Base-by-base conservation (phyloP, 331 rosid genomes). In the Phaseolus coccineus region DNA sequence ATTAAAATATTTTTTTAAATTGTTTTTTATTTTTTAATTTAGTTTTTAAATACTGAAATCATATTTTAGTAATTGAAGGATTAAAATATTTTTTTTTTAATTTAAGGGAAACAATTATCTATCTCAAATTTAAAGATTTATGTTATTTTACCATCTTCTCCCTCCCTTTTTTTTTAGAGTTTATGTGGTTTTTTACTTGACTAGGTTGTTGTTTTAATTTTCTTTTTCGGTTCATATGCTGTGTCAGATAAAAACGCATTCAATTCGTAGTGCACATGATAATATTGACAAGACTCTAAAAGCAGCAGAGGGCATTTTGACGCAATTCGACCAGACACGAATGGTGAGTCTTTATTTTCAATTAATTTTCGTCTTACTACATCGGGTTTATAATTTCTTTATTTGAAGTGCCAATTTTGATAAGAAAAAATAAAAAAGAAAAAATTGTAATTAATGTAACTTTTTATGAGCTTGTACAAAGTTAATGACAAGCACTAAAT, bases 181-280 rank as follows among this genome's bases (percentile, higher is more conserved):
- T 46, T 46, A 12, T 3, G 14, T 46, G 51, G 0, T 9, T 8
- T 63, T 2, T 27, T 28, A 69, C 63, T 57, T 52, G 30, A 51
- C 53, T 71, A 5, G 40, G 44, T 67, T 72, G 48, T 76, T 28
- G 28, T 80, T 77, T 82, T 73, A 52, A 27, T 52, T 16, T 44
- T 42, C 73, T 58, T 4, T 58, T 72, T 72, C 56, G 71, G 27
- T 65, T 77, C 3, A 39, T 35, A 35, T 65, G 8, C 3, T 67
- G 19, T 86, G 55, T 74, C 77, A 93, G 98, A 90, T 91, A 73
- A 90, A 92, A 85, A 96, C 99, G 55, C 97, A 93, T 87, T 90
- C 99, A 9, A 85, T 96, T 83, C 91, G 98, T 62, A 88, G 85
- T 74, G 98, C 98, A 2, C 97, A 91, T 82, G 99, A 93, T 78